These are phyloP conservation scores for Fimicolochytrium jonesii DNA, from an alignment of 192 early-diverging fungal genomes.

Conservation along the genomic window DNA sequence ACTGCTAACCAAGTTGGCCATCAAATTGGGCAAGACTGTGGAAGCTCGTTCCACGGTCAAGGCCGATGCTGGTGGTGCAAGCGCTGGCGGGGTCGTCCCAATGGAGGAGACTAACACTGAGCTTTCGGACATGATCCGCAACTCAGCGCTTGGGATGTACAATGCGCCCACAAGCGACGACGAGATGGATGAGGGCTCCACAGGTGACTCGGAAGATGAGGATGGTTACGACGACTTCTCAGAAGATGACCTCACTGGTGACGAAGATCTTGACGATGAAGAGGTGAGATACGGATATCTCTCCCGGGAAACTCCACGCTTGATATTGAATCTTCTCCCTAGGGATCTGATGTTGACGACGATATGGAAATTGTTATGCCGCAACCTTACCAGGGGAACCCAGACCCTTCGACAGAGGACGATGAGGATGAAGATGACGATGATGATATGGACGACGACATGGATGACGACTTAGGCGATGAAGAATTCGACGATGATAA, in stretches of 20 bases:
- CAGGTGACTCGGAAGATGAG: constrained; percentile 57
- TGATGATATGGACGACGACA: constrained; percentile 29
- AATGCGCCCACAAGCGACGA: constrained; percentile 67
- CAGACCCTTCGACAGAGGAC: constrained; percentile 39
- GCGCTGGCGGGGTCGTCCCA: constrained; percentile 32
- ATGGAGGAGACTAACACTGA: constrained; percentile 57
- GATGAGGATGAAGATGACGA: constrained; percentile 46
- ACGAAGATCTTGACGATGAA: constrained; percentile 62
- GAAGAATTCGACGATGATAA: constrained; percentile 44
- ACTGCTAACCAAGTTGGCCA: constrained; percentile 80
- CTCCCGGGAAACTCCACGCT: background rate
- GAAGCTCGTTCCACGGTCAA: background rate
- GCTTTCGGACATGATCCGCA: constrained; percentile 75
- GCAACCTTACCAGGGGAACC: constrained; percentile 45
- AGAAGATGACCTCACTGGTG: constrained; percentile 49
- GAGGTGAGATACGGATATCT: constrained; percentile 11
- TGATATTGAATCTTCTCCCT: background rate
- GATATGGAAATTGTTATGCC: constrained; percentile 58
- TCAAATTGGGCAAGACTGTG: constrained; percentile 66
- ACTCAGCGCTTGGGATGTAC: constrained; percentile 78
- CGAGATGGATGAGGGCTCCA: constrained; percentile 57
- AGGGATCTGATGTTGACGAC: constrained; percentile 51
- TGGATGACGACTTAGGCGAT: no score
- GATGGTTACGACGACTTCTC: constrained; percentile 65
- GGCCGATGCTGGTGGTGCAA: background rate